Evolutionary conservation across 331 rosid genomes (phyloP), one percentile per base, ranked within the genome.

Genomic region (Malus hybrid): DNA sequence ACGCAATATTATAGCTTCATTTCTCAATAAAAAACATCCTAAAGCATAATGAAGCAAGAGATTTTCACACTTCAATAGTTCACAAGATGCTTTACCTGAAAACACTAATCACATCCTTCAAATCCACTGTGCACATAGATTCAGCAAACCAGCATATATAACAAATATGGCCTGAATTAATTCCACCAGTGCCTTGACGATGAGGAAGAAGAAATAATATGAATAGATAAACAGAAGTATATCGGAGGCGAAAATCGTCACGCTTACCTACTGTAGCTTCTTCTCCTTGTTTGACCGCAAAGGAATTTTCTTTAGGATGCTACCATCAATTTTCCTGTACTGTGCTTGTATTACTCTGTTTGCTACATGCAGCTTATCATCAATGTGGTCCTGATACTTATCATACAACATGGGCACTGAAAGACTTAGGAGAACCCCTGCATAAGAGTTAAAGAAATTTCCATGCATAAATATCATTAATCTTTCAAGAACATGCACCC

Each of bases 331-430:
- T 83, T 85, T 92, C 82, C 80, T 81, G 80, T 85, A 87, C 54
- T 89, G 92, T n/a, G 79, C 48, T 77, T 79, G 86, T 78, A 82
- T 16, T 71, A 78, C 46, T 70, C 86, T 84, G 67, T 88, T 82
- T 54, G 90, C 12, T 69, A 83, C 36, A 32, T 54, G 70, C 62
- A 95, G 73, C 86, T 89, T 85, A 7, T 84, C 91, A 81, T 95
- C 80, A 73, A 90, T 79, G 70, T 52, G 89, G 60, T 86, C 91
- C 89, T 85, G 97, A 84, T 68, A 95, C 88, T 86, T 92, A 76
- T 90, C 97, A 88, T 95, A 95, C 78, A 92, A 75, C 34, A 86
- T 20, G 11, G 97, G 99, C 79, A 90, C 84, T n/a, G 96, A 92
- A 86, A 95, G 79, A 84, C 97, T 83, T 67, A 95, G 85, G 74